Conservation (phyloP, 495 filamentous ascomycete genomes). For the Antarctomyces pellizariae region DNA sequence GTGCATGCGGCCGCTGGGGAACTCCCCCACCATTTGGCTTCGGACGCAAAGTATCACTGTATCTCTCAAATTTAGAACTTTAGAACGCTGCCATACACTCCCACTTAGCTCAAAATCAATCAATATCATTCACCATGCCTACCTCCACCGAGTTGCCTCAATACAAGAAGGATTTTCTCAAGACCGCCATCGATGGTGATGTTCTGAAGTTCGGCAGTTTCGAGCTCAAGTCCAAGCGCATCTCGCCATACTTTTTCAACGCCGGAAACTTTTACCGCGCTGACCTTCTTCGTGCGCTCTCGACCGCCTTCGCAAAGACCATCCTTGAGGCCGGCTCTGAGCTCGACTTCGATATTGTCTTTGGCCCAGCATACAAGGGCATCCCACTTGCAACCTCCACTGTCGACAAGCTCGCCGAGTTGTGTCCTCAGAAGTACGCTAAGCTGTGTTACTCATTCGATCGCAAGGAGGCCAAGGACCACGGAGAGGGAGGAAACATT, state of each 20-base stretch:
- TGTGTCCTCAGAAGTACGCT: slow-evolving; percentile 30
- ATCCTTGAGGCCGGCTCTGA: slow-evolving; percentile 23
- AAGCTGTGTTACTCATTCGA: slow-evolving; percentile 68
- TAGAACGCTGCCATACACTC: too few species aligned
- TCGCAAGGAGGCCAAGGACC: slow-evolving; percentile 83
- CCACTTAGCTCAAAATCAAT: too few species aligned
- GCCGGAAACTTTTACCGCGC: slow-evolving; percentile 66
- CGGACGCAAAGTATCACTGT: too few species aligned
- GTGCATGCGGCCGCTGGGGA: too few species aligned
- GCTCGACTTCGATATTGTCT: slow-evolving; percentile 41
- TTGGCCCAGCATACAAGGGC: slow-evolving; percentile 90
- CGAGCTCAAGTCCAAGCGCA: slow-evolving; percentile 74
- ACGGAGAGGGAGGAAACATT: slow-evolving; percentile 81
- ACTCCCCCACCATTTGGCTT: too few species aligned
- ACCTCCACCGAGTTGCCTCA: slow-evolving; percentile 20
- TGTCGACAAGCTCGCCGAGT: slow-evolving; percentile 38
- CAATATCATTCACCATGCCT: too few species aligned
- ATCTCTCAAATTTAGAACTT: too few species aligned
- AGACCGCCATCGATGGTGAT: slow-evolving; percentile 42
- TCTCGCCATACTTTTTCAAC: slow-evolving; percentile 98
- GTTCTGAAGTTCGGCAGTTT: slow-evolving; percentile 77
- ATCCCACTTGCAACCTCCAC: slow-evolving; percentile 65
- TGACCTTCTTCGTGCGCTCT: slow-evolving; percentile 45
- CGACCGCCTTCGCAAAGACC: slow-evolving; percentile 57
- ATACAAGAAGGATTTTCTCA: slow-evolving; percentile 43